These are phyloP conservation scores for Fusarium succisae DNA, from an alignment of 2,329 filamentous ascomycete genomes.

Conservation along the genomic window DNA sequence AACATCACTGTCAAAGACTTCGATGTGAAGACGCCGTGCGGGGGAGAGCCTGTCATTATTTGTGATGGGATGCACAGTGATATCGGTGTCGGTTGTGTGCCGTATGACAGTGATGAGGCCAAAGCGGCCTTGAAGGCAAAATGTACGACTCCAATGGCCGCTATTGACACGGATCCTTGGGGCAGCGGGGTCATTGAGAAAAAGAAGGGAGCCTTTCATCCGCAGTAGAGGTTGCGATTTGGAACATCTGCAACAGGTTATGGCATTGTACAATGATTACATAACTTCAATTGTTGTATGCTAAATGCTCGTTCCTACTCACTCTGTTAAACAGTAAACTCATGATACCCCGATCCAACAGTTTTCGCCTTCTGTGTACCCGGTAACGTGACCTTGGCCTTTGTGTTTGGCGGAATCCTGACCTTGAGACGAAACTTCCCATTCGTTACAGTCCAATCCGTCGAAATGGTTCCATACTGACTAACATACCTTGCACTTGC, in stretches of 20 bases:
- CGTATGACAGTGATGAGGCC: constrained; percentile 18
- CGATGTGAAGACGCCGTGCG: constrained; percentile 47
- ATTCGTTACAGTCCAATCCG: constrained; percentile 8
- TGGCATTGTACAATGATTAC: fast-evolving
- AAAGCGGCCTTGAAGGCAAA: constrained; percentile 1
- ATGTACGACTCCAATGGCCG: constrained; percentile 14
- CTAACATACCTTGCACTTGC: background rate
- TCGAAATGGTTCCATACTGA: background rate
- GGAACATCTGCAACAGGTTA: fast-evolving
- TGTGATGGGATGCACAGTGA: constrained; percentile 27
- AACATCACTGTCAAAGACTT: constrained; percentile 66
- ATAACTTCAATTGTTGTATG: background rate
- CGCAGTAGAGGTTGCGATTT: background rate
- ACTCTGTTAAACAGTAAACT: background rate
- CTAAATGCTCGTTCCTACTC: background rate
- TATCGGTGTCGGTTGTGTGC: constrained; percentile 26
- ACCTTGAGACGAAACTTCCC: constrained; percentile 34
- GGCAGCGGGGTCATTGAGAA: background rate
- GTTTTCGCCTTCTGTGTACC: background rate
- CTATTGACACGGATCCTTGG: constrained; percentile 12
- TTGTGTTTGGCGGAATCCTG: constrained; percentile 32
- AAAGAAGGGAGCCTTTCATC: constrained; percentile 1
- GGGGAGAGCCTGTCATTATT: constrained; percentile 20
- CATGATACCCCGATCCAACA: constrained; percentile 19
- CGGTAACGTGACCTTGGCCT: constrained; percentile 21